These are phyloP conservation scores for Candida nanaspora DNA, from an alignment of 805 yeast species.

Conservation along the genomic window DNA sequence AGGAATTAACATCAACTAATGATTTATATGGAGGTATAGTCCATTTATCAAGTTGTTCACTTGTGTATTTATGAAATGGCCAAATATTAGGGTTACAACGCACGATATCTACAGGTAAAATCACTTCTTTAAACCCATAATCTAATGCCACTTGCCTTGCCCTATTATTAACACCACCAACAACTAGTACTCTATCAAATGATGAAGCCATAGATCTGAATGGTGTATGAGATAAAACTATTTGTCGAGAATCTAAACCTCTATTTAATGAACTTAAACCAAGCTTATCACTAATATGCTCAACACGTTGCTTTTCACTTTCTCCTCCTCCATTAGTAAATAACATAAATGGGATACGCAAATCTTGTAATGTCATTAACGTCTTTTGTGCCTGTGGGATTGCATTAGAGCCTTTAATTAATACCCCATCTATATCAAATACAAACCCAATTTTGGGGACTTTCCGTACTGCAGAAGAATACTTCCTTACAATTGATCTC, in stretches of 20 bases:
- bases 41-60: constrained; percentile 36
- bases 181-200: constrained; percentile 61
- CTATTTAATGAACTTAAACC: constrained; percentile 29
- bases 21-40: constrained; percentile 26
- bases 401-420: constrained; percentile 64
- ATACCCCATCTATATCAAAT: constrained; percentile 75
- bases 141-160: constrained; percentile 63
- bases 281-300: constrained; percentile 34
- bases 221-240: constrained; percentile 87
- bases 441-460: constrained; percentile 28
- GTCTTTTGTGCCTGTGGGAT: constrained; percentile 62
- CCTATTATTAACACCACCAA: constrained; percentile 73
- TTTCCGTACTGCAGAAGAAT: too few species aligned
- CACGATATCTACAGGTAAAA: constrained; percentile 68
- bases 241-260: constrained; percentile 46
- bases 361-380: constrained; percentile 31
- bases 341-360: constrained; percentile 68
- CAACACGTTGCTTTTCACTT: constrained; percentile 54
- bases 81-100: constrained; percentile 49
- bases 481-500: too few species aligned
- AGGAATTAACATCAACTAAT: constrained; percentile 16
- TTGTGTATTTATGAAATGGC: constrained; percentile 57
- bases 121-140: constrained; percentile 74
- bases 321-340: constrained; percentile 91
- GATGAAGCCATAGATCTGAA: constrained; percentile 50